phyloP scores from a whole-genome alignment of 176 grass and related monocot species.

The Carex cristatella region DNA sequence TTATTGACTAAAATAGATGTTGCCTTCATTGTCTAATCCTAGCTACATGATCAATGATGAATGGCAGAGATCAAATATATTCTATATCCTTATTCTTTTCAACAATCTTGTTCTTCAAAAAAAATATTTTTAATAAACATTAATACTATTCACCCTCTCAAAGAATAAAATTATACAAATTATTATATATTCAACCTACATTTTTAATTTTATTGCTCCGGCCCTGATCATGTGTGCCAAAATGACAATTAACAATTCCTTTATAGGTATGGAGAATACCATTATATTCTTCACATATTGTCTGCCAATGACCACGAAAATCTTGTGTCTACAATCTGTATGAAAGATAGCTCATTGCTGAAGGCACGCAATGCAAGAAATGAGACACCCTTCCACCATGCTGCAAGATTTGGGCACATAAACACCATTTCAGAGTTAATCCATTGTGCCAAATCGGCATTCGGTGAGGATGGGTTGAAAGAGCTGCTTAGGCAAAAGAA shows the following conservation, averaged over 20 bases:
- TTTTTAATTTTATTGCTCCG: too few relatives aligned
- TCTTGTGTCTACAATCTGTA: neutral
- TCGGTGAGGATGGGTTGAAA: neutral
- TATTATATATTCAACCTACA: too few relatives aligned
- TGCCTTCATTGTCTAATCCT: too few relatives aligned
- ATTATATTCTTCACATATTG: constrained; percentile 20
- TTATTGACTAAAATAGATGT: too few relatives aligned
- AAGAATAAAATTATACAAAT: too few relatives aligned
- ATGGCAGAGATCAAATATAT: too few relatives aligned
- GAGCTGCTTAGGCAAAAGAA: neutral
- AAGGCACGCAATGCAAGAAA: neutral
- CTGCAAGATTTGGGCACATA: neutral
- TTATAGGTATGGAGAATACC: neutral
- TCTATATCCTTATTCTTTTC: too few relatives aligned
- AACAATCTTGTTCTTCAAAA: too few relatives aligned
- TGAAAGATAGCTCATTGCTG: neutral
- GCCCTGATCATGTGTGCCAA: too few relatives aligned
- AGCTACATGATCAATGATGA: too few relatives aligned
- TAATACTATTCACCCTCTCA: too few relatives aligned
- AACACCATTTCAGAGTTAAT: neutral
- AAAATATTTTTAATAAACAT: too few relatives aligned
- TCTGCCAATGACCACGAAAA: neutral
- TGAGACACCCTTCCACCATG: constrained; percentile 26
- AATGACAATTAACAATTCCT: neutral
- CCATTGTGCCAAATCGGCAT: neutral